Evolutionary conservation across 768 basidiomycete genomes (phyloP).

Genomic region (Boletus reticuloceps): DNA sequence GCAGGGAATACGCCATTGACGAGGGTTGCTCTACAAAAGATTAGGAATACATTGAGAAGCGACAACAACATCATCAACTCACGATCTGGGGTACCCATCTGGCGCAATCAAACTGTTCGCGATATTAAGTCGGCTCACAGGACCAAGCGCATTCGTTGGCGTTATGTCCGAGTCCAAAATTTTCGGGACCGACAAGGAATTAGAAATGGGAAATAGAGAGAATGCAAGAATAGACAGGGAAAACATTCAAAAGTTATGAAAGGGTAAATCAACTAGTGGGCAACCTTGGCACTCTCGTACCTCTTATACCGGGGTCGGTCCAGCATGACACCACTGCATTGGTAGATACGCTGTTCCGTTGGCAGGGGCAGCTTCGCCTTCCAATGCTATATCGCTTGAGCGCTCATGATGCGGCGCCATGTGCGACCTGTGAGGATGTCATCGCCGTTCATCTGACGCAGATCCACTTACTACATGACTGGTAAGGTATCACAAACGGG

Average conservation of each 20-base stretch:
- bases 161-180: not conserved
- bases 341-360: not conserved
- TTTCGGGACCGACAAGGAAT: not conserved
- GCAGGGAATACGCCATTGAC: slow-evolving; percentile 46
- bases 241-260: not conserved
- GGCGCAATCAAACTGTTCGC: slow-evolving; percentile 42
- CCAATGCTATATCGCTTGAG: not conserved
- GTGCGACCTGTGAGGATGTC: not conserved
- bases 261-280: not conserved
- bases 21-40: slow-evolving; percentile 37
- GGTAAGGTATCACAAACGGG: not conserved
- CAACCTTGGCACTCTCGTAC: too few species aligned
- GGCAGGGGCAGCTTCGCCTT: not conserved
- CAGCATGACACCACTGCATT: too few species aligned
- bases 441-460: not conserved
- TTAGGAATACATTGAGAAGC: not conserved
- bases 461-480: not conserved
- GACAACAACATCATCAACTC: not conserved
- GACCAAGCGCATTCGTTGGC: slow-evolving; percentile 10
- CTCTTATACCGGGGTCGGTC: not conserved
- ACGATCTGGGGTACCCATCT: slow-evolving; percentile 47
- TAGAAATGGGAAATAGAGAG: slow-evolving; percentile 4
- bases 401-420: not conserved
- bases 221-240: slow-evolving; percentile 4
- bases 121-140: slow-evolving; percentile 30